Evolutionary conservation across 2,329 filamentous ascomycete genomes (phyloP).

Genomic region (Coniochaeta pulveracea): DNA sequence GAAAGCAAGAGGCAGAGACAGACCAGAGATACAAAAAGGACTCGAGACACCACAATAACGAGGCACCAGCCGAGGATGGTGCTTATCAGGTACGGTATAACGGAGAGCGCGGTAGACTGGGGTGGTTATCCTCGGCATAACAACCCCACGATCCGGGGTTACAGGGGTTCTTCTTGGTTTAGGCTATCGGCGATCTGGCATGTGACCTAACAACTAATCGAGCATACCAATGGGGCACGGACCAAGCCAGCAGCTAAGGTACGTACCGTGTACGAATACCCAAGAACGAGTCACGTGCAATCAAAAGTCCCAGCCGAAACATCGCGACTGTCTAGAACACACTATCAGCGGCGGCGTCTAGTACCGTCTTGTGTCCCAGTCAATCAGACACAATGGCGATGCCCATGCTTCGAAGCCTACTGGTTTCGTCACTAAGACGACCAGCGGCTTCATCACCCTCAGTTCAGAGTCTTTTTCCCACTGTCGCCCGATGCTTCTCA

Average conservation of each 20-base stretch:
- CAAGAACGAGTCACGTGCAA: constrained; percentile 3
- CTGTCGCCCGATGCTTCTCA: constrained; percentile 20
- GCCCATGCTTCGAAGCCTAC: constrained; percentile 21
- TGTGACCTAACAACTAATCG: too few species aligned
- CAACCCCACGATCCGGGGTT: too few species aligned
- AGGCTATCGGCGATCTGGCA: neutral
- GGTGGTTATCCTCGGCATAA: too few species aligned
- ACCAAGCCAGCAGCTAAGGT: too few species aligned
- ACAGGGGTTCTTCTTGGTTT: too few species aligned
- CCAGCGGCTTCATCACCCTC: constrained; percentile 11
- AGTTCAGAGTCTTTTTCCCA: constrained; percentile 11
- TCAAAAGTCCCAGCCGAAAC: constrained; percentile 1
- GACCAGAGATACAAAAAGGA: constrained; percentile 1
- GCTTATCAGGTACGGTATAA: too few species aligned
- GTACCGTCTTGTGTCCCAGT: neutral
- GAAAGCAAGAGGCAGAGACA: neutral
- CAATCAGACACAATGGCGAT: constrained; percentile 17
- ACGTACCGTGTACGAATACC: too few species aligned
- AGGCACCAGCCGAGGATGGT: too few species aligned
- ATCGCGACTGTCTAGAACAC: neutral
- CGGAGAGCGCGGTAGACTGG: too few species aligned
- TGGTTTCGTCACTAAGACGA: constrained; percentile 17
- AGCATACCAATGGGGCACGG: too few species aligned
- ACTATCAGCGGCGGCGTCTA: too few species aligned
- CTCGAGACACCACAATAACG: too few species aligned